Conservation (phyloP, 306 rosid genomes). For the Crataegus laevigata region DNA sequence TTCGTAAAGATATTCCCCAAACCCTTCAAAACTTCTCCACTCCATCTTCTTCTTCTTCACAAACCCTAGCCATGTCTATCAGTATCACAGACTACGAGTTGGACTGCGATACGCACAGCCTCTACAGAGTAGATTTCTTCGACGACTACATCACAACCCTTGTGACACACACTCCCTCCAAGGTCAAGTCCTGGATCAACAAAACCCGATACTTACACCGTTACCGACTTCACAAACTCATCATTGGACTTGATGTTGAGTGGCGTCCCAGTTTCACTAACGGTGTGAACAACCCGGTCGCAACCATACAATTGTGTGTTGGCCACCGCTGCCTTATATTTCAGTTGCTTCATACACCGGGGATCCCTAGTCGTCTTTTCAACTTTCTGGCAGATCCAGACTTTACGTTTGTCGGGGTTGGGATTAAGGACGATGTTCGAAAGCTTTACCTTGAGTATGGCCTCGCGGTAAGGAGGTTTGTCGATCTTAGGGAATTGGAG, state of each 20-base stretch:
- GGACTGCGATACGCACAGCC: background rate
- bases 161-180: constrained; percentile 22
- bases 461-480: background rate
- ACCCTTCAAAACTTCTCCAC: background rate
- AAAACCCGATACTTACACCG: background rate
- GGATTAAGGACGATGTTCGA: constrained; percentile 11
- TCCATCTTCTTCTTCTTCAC: background rate
- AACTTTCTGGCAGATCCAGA: constrained; percentile 2
- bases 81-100: background rate
- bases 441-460: background rate
- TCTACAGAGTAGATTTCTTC: background rate
- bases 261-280: constrained; percentile 25
- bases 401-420: constrained; percentile 33
- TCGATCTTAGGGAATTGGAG: background rate
- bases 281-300: constrained; percentile 1
- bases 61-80: background rate
- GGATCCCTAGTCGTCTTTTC: constrained; percentile 2
- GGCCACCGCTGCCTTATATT: constrained; percentile 32
- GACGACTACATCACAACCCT: background rate
- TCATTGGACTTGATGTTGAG: constrained; percentile 49
- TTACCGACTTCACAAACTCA: background rate
- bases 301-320: constrained; percentile 33
- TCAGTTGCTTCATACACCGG: constrained; percentile 12
- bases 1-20: background rate
- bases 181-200: constrained; percentile 22